Percentiles rank a stretch among this genome's conserved stretches.
Conservation (phyloP, 2,329 filamentous ascomycete species). For the Aquanectria penicillioides region DNA sequence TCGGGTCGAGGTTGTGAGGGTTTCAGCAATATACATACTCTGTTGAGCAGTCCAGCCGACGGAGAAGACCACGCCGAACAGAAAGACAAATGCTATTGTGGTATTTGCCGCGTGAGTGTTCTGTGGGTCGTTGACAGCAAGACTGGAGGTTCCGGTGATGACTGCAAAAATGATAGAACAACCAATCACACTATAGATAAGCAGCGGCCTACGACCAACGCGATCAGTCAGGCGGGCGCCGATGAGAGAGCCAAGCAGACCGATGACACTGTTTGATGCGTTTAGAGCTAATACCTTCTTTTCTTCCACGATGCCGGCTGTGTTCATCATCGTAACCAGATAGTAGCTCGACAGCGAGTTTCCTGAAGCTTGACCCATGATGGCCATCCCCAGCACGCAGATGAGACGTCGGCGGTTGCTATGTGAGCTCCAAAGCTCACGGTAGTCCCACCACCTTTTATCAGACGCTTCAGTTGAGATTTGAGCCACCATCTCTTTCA, state of each 20-base stretch:
- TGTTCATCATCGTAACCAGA: slow-evolving; percentile 58
- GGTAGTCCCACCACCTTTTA: slow-evolving; percentile 65
- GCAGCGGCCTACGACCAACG: slow-evolving; percentile 62
- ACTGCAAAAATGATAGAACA: slow-evolving; percentile 58
- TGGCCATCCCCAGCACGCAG: slow-evolving; percentile 61
- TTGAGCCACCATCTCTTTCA: slow-evolving; percentile 51
- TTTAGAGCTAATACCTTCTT: slow-evolving; percentile 63
- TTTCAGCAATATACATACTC: slow-evolving; percentile 49
- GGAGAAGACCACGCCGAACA: slow-evolving; percentile 62
- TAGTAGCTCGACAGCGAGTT: slow-evolving; percentile 63
- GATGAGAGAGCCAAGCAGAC: slow-evolving; percentile 48
- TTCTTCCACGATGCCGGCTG: slow-evolving; percentile 33
- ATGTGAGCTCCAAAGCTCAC: slow-evolving; percentile 59
- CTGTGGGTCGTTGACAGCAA: slow-evolving; percentile 32
- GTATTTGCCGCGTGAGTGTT: slow-evolving; percentile 41
- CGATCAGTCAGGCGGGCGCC: slow-evolving; percentile 56
- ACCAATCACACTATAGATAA: slow-evolving; percentile 55
- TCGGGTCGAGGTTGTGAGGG: slow-evolving; percentile 44
- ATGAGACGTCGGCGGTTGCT: slow-evolving; percentile 60
- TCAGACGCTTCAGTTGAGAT: slow-evolving; percentile 56
- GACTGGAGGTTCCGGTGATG: slow-evolving; percentile 36
- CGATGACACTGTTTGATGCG: slow-evolving; percentile 56
- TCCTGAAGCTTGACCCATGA: slow-evolving; percentile 65
- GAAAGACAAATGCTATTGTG: slow-evolving; percentile 49
- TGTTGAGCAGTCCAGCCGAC: slow-evolving; percentile 61